Evolutionary conservation across 257 asterid species (phyloP), one percentile per base, ranked within the genome.

Genomic region (Verbena officinalis): DNA sequence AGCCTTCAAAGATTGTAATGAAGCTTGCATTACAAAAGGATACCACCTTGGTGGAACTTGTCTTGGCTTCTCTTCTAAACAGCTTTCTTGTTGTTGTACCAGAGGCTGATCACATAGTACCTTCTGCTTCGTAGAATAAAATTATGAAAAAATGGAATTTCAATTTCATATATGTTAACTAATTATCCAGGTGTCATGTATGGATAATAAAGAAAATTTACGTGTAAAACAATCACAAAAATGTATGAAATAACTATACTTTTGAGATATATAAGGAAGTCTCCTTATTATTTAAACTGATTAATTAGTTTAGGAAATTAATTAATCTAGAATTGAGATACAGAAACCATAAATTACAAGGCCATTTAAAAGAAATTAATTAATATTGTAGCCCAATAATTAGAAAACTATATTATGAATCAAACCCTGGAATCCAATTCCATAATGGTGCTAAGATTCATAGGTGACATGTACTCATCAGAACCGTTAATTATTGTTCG

Each of bases 381-480:
- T n/a, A n/a, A n/a, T n/a, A n/a, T n/a, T n/a, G n/a, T n/a, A n/a
- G n/a, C n/a, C n/a, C n/a, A n/a, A n/a, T n/a, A n/a, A n/a, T n/a
- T n/a, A n/a, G n/a, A n/a, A n/a, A n/a, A n/a, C n/a, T n/a, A n/a
- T n/a, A 61, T 40, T 13, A 34, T 40, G 2, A 53, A 43, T 42
- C 1, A 64, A 36, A 48, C 27, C 75, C 22, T 62, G 55, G 85
- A 75, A 62, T 82, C 88, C 22, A 82, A 58, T 65, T 31, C 72
- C 80, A 79, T 79, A 69, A 82, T 74, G 64, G 85, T 74, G 62
- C 83, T 77, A 46, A 82, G 78, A 48, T 79, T 82, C 88, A 79
- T 74, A 0, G 88, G 88, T 5, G 57, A 24, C 78, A 82, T 82
- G 27, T 71, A 80, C 59, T 77, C 34, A 14, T 79, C 65, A 0